These are phyloP conservation scores for Marasmius tenuissimus DNA, from an alignment of 1,284 basidiomycete genomes.

Conservation along the genomic window DNA sequence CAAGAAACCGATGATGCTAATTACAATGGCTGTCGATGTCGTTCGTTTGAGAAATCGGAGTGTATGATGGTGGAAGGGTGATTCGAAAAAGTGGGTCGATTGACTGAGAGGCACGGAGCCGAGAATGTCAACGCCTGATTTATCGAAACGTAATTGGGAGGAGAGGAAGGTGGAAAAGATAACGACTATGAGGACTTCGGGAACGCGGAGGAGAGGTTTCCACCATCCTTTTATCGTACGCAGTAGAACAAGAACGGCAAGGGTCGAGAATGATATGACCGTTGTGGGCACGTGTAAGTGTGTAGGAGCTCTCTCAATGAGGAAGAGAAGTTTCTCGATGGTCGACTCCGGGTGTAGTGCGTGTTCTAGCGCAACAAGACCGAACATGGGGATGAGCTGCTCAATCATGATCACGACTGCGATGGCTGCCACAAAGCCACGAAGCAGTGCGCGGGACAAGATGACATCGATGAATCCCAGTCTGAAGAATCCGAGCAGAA, in stretches of 20 bases:
- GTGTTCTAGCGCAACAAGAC: conserved; percentile 61
- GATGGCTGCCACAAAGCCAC: conserved; percentile 85
- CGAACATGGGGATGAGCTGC: conserved; percentile 82
- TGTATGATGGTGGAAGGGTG: conserved; percentile 63
- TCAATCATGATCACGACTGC: conserved; percentile 78
- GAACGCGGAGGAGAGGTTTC: conserved; percentile 61
- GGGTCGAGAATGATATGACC: conserved; percentile 67
- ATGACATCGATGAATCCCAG: conserved; percentile 95
- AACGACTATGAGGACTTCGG: conserved; percentile 77
- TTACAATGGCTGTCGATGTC: conserved; percentile 76
- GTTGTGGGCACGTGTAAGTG: conserved; percentile 68
- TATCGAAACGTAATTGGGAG: conserved; percentile 73
- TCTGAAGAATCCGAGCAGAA: conserved; percentile 83
- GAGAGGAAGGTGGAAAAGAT: conserved; percentile 75
- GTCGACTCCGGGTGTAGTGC: conserved; percentile 61
- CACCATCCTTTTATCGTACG: conserved; percentile 54
- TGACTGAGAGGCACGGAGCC: conserved; percentile 70
- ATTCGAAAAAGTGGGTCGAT: conserved; percentile 54
- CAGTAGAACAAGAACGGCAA: conserved; percentile 65
- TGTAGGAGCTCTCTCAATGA: conserved; percentile 61
- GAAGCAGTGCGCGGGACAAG: conserved; percentile 82
- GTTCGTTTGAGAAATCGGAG: conserved; percentile 71
- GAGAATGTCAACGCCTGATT: conserved; percentile 78
- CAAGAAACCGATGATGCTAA: conserved; percentile 75
- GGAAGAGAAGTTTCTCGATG: conserved; percentile 75